Evolutionary conservation across 2,329 filamentous ascomycete species (phyloP), one percentile per base, ranked within the genome.

Genomic region (Emmonsia crescens): DNA sequence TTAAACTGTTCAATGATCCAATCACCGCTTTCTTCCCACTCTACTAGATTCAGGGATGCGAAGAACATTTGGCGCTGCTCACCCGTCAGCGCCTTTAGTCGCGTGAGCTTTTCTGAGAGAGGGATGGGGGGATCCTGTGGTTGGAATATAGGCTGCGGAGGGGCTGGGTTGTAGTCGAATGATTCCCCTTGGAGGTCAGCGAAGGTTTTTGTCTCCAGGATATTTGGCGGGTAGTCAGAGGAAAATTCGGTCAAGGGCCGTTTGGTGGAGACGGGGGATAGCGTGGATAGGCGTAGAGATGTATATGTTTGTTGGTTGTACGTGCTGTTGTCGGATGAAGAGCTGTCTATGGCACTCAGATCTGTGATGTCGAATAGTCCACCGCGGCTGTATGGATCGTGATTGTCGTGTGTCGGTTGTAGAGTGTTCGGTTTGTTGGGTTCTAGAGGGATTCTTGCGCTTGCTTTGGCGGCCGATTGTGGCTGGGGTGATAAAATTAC

Each of bases 1-100:
- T 74, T 74, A 66, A 86, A 85, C 57, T 78, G 76, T 1, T 80
- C 78, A 1, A 86, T 75, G 54, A 87, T 79, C 77, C 83, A 82
- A 62, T 85, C 82, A 2, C 84, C 84, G 27, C 83, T 81, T 54
- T 84, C 79, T 71, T 86, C 84, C 82, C 84, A 86, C 64, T 85
- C 78, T 3, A 76, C 71, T 19, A 85, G 77, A 0, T 75, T 72
- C 48, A 86, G 74, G 10, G 76, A 77, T 1, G 74, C 72, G 64
- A 87, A 80, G 69, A 85, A 83, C 0, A 71, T 66, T 3, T 70
- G 69, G 63, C 83, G 80, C 3, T 78, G 73, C 31, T 72, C 58
- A 0, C 71, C 70, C 27, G 72, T 68, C 16, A 76, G 69, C 4
- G 64, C 69, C 33, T 77, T 66, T 27, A 78, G 69, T 29, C 74